Conservation (phyloP, 2,329 filamentous ascomycete genomes). For the Zarea fungicola region DNA sequence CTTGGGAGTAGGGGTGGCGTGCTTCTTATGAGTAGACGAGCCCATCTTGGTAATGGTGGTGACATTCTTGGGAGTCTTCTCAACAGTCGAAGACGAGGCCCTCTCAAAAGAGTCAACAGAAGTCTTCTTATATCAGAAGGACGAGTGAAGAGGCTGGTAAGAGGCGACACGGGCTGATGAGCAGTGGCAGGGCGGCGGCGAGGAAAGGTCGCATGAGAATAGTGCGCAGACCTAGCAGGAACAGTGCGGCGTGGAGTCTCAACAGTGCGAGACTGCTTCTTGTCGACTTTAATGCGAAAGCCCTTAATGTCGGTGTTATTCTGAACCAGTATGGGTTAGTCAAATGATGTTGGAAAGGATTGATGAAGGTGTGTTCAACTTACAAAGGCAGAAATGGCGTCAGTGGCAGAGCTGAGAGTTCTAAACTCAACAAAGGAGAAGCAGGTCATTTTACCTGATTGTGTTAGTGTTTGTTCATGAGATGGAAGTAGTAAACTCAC, state of each 20-base stretch:
- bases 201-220: slow-evolving; percentile 11
- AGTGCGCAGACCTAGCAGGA: slow-evolving; percentile 3
- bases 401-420: slow-evolving; percentile 31
- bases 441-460: slow-evolving; percentile 18
- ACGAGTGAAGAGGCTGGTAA: slow-evolving; percentile 9
- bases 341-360: too few relatives aligned
- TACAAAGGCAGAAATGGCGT: slow-evolving; percentile 32
- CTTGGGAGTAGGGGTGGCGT: slow-evolving; percentile 9
- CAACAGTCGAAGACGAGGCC: too few relatives aligned
- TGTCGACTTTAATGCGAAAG: slow-evolving; percentile 31
- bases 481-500: slow-evolving; percentile 1
- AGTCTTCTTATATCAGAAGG: background rate
- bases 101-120: too few relatives aligned
- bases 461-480: slow-evolving; percentile 13
- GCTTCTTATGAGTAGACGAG: background rate
- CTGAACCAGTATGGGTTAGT: slow-evolving; percentile 20
- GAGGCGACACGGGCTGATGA: slow-evolving; percentile 8
- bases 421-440: slow-evolving; percentile 37
- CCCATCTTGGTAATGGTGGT: background rate
- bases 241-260: slow-evolving; percentile 17
- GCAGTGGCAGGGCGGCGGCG: slow-evolving; percentile 6
- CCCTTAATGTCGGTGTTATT: slow-evolving; percentile 28
- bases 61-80: background rate
- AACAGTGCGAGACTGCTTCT: slow-evolving; percentile 26
- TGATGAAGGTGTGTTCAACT: slow-evolving; percentile 19